Base-by-base conservation (phyloP, 2,329 filamentous ascomycete species). In the Venturia oleaginea region DNA sequence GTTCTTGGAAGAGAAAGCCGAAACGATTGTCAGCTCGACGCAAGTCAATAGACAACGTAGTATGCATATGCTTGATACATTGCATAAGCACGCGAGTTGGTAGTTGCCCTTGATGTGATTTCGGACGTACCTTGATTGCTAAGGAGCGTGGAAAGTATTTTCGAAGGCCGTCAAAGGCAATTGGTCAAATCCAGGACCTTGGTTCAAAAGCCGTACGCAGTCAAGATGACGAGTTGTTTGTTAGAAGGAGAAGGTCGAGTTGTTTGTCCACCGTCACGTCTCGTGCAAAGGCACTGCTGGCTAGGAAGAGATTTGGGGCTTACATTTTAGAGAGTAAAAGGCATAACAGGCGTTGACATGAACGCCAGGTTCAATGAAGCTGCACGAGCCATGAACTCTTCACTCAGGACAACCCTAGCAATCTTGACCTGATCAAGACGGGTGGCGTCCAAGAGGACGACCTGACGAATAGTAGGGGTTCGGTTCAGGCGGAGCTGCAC, bases 361-460 rank as follows among this genome's bases (percentile, higher is more conserved):
- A 8, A 57, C 19, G 51, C 51, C 27, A 57, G 51, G 51, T 17
- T 57, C 51, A 57, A 19, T 57, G 27, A 22, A 57, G 51, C 51
- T 57, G 30, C 27, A 57, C 51, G 51, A 34, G 0, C 51, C 51
- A 57, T 57, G 51, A 15, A 57, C 51, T 57, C 51, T 57, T 57
- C 51, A 57, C 19, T 30, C 13, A 57, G 51, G 51, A 32, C 19
- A 30, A 5, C 27, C 30, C 51, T 57, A 30, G 8, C 51, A 57
- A 57, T 57, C 19, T 30, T 27, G 59, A 42, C 34, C 34, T 17
- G 59, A 43, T 60, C 37, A 40, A 43, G 59, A 27, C 37, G 34
- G 59, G 59, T 43, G 57, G 57, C 57, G 34, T 60, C 57, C 10
- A 7, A 19, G 19, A 15, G 11, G 1, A 60, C 57, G 13, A 24